Conservation (phyloP, 2,329 filamentous ascomycete species). For the Clarireedia hainanense region DNA sequence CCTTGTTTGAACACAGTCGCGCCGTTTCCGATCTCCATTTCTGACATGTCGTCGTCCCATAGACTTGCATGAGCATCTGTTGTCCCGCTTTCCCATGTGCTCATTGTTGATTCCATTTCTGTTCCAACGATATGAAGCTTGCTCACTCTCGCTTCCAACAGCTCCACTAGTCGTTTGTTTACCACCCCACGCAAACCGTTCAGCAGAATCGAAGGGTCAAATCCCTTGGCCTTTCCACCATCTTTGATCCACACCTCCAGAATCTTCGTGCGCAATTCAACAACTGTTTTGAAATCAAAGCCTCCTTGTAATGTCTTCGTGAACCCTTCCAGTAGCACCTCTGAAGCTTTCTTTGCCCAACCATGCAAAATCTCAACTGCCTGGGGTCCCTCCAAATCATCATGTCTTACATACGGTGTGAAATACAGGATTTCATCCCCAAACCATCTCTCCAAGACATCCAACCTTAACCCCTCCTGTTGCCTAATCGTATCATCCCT, state of each 20-base stretch:
- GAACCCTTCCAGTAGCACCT: slow-evolving; percentile 54
- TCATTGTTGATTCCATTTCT: slow-evolving; percentile 54
- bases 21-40: slow-evolving; percentile 57
- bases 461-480: slow-evolving; percentile 65
- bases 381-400: slow-evolving; percentile 58
- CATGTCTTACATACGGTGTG: slow-evolving; percentile 78
- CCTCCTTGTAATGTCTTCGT: slow-evolving; percentile 50
- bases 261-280: slow-evolving; percentile 61
- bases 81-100: slow-evolving; percentile 48
- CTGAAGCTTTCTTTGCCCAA: slow-evolving; percentile 57
- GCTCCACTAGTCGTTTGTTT: slow-evolving; percentile 56
- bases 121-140: slow-evolving; percentile 58
- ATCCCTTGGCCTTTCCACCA: slow-evolving; percentile 53
- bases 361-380: slow-evolving; percentile 51
- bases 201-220: slow-evolving; percentile 62
- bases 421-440: slow-evolving; percentile 77
- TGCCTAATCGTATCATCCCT: slow-evolving; percentile 59
- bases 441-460: slow-evolving; percentile 73
- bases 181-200: slow-evolving; percentile 60
- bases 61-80: slow-evolving; percentile 47
- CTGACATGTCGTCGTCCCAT: slow-evolving; percentile 60
- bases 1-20: slow-evolving; percentile 61
- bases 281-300: slow-evolving; percentile 59
- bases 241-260: slow-evolving; percentile 70
- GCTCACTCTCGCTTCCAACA: slow-evolving; percentile 55